phyloP scores from a whole-genome alignment of 2,329 filamentous ascomycete genomes.

The Calonectria ilicicola region DNA sequence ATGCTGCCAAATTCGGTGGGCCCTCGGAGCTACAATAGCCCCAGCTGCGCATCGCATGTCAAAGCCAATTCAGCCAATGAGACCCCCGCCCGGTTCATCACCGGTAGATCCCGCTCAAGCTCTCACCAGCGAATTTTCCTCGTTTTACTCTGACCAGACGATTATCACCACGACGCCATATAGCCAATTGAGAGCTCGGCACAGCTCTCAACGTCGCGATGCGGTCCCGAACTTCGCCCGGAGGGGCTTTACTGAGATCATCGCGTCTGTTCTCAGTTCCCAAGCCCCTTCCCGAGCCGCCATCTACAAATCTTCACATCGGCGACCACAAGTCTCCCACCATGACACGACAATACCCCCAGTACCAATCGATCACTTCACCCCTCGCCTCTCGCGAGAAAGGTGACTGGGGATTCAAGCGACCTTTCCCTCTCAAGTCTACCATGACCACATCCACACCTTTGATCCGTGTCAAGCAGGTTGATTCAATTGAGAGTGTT shows the following conservation, averaged over 20 bases:
- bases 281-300: slow-evolving; percentile 75
- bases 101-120: slow-evolving; percentile 43
- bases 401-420: slow-evolving; percentile 95
- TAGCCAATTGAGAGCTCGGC: slow-evolving; percentile 47
- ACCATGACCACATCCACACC: slow-evolving; percentile 80
- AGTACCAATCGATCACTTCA: slow-evolving; percentile 84
- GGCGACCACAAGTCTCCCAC: slow-evolving; percentile 52
- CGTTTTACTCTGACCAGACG: slow-evolving; percentile 30
- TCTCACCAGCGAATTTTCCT: slow-evolving; percentile 47
- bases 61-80: slow-evolving; percentile 35
- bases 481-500: slow-evolving; percentile 88
- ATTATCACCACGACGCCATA: slow-evolving; percentile 35
- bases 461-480: slow-evolving; percentile 78
- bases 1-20: slow-evolving; percentile 36
- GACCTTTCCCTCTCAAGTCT: slow-evolving; percentile 81
- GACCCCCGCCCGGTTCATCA: slow-evolving; percentile 44
- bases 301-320: slow-evolving; percentile 56
- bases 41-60: neutral
- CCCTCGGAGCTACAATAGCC: slow-evolving; percentile 15
- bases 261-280: slow-evolving; percentile 94
- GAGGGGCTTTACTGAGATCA: slow-evolving; percentile 79
- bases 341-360: slow-evolving; percentile 81
- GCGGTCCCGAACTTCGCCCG: slow-evolving; percentile 62
- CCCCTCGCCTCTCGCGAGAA: slow-evolving; percentile 76
- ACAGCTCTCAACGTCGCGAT: slow-evolving; percentile 46